phyloP scores from a whole-genome alignment of 2,329 filamentous ascomycete species.

The Hypoxylon sp. region DNA sequence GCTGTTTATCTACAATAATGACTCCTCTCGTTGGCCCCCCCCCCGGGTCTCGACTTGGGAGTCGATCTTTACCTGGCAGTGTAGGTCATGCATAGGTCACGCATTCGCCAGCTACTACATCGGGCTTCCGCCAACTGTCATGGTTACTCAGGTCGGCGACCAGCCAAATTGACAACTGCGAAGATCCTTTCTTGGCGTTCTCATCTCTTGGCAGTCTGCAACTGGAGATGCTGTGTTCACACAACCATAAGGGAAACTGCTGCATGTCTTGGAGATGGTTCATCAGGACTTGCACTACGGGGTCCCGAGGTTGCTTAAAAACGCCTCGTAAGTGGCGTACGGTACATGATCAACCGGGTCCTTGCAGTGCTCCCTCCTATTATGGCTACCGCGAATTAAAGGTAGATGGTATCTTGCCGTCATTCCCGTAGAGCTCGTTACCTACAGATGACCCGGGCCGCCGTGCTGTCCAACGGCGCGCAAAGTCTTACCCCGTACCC shows the following conservation, averaged over 20 bases:
- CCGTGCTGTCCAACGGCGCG: constrained; percentile 38
- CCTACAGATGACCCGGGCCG: constrained; percentile 27
- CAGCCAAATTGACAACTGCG: constrained; percentile 47
- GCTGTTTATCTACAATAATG: constrained; percentile 23
- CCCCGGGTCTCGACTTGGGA: constrained; percentile 33
- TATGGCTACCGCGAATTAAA: constrained; percentile 24
- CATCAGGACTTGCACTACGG: constrained; percentile 39
- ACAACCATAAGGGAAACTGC: constrained; percentile 39
- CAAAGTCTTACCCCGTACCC: constrained; percentile 42
- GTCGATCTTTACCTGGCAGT: constrained; percentile 45
- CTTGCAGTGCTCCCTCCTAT: constrained; percentile 35
- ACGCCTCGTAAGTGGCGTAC: constrained; percentile 36
- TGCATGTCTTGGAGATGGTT: constrained; percentile 48
- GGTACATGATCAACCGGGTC: constrained; percentile 41
- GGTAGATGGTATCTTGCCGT: constrained; percentile 15
- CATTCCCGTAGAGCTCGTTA: constrained; percentile 19
- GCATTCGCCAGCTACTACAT: constrained; percentile 44
- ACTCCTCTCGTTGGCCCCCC: constrained; percentile 25
- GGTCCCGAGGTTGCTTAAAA: constrained; percentile 36
- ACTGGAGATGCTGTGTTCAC: constrained; percentile 41
- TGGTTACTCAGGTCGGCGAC: constrained; percentile 50
- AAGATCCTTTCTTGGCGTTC: constrained; percentile 47
- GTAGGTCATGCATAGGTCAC: constrained; percentile 43
- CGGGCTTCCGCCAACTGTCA: constrained; percentile 44
- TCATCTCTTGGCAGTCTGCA: constrained; percentile 44